Evolutionary conservation across 179 eudicot species (phyloP).

Genomic region (Actinidia arguta): DNA sequence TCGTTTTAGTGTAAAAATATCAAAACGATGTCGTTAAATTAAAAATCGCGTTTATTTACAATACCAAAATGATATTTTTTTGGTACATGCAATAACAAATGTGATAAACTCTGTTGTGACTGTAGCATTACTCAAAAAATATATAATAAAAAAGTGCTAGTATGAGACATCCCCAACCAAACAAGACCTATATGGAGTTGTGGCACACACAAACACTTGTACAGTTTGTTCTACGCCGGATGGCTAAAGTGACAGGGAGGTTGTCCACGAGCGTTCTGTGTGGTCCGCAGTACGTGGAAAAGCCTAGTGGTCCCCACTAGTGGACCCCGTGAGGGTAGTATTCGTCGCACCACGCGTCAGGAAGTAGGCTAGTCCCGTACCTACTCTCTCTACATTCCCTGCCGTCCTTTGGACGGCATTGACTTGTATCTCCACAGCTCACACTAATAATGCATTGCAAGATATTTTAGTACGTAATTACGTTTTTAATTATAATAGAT

Average conservation of each 20-base stretch:
- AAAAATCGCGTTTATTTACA: too few relatives aligned
- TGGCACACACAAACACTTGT: background rate
- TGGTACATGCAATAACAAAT: too few relatives aligned
- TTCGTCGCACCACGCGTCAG: slow-evolving; percentile 8
- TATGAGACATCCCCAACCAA: too few relatives aligned
- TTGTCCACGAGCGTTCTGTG: background rate
- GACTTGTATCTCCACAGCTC: background rate
- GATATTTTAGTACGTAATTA: background rate
- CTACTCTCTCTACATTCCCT: background rate
- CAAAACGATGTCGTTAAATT: too few relatives aligned
- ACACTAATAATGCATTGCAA: background rate
- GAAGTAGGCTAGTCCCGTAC: slow-evolving; percentile 15
- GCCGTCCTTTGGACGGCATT: background rate
- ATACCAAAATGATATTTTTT: too few relatives aligned
- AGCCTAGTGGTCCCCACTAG: background rate
- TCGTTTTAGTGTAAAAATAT: too few relatives aligned
- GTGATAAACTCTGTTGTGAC: too few relatives aligned
- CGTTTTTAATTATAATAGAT: too few relatives aligned
- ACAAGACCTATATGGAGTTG: too few relatives aligned
- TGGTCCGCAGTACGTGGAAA: background rate
- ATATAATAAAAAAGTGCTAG: too few relatives aligned
- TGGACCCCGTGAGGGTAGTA: background rate
- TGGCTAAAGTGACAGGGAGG: slow-evolving; percentile 9
- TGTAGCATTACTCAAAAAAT: too few relatives aligned
- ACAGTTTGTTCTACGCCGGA: background rate